Evolutionary conservation across 1,284 basidiomycete species (phyloP).

Genomic region (Anthracocystis panici-leucophaei): DNA sequence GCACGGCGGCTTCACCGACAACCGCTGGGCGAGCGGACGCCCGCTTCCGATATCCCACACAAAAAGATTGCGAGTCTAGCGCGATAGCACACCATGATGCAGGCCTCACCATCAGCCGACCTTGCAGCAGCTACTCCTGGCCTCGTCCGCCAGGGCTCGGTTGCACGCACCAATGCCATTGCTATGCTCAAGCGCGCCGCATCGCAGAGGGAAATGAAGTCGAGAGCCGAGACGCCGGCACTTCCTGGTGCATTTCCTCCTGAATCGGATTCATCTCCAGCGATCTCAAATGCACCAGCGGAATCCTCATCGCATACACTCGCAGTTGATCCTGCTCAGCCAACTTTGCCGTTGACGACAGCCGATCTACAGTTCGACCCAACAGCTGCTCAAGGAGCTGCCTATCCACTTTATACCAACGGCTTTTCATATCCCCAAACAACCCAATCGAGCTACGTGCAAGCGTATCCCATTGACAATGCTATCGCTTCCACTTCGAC

Average conservation of each 20-base stretch:
- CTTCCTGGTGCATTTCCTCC: conserved; percentile 21
- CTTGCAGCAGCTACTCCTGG: conserved; percentile 13
- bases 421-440: conserved; percentile 7
- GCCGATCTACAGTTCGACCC: conserved; percentile 1
- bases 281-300: not conserved
- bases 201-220: conserved; percentile 55
- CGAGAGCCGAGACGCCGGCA: conserved; percentile 24
- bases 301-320: not conserved
- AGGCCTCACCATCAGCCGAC: conserved; percentile 9
- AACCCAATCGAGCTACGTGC: conserved; percentile 1
- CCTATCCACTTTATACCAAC: not conserved
- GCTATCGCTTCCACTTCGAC: conserved; percentile 7
- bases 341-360: not conserved
- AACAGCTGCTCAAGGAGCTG: not conserved
- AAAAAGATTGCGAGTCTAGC: no score
- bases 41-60: not conserved
- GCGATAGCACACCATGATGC: conserved; percentile 12
- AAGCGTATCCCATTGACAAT: not conserved
- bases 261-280: conserved; percentile 1
- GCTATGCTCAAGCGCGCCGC: conserved; percentile 61
- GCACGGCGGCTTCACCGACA: not conserved
- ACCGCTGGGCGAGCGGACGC: conserved; percentile 3
- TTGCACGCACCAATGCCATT: conserved; percentile 54
- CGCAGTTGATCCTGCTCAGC: not conserved
- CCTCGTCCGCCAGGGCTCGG: conserved; percentile 40